A percentile compares a stretch with the other conserved stretches of the same genome.
Conservation (phyloP, 495 filamentous ascomycete genomes). For the Sordaria brevicollis region DNA sequence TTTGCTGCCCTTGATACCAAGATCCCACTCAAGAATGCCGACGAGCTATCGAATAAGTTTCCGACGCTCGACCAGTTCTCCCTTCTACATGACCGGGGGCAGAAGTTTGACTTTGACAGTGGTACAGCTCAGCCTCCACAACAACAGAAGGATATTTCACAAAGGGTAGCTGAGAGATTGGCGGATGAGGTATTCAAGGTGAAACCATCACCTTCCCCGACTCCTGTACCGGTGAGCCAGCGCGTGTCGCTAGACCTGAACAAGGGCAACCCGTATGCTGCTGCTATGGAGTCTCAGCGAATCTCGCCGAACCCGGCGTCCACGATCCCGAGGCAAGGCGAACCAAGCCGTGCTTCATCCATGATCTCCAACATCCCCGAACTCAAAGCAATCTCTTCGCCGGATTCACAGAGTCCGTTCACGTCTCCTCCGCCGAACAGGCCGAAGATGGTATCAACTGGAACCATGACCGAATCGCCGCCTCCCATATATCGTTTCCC, state of each 20-base stretch:
- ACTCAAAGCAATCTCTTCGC: conserved; percentile 39
- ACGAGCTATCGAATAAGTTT: conserved; percentile 78
- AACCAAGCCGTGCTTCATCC: conserved; percentile 40
- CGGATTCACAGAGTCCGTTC: conserved; percentile 36
- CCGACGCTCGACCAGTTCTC: conserved; percentile 91
- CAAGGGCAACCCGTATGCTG: conserved; percentile 13
- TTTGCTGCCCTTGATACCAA: conserved; percentile 79
- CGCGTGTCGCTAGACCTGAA: conserved; percentile 26
- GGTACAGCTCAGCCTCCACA: conserved; percentile 33
- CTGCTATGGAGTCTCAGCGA: conserved; percentile 3
- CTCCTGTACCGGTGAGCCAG: conserved; percentile 13
- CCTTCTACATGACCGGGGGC: conserved; percentile 72
- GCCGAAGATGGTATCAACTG: conserved; percentile 78
- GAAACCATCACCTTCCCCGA: conserved; percentile 13
- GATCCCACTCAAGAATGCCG: conserved; percentile 39
- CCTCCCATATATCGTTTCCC: conserved; percentile 59
- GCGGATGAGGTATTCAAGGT: conserved; percentile 66
- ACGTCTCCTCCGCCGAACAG: conserved; percentile 46
- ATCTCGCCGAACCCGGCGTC: conserved; percentile 24
- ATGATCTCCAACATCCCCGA: conserved; percentile 45
- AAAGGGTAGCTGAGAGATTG: conserved; percentile 69
- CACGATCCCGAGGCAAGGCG: conserved; percentile 27
- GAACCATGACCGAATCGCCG: conserved; percentile 79
- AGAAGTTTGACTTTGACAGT: conserved; percentile 79
- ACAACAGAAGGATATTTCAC: conserved; percentile 51